Base-by-base conservation (phyloP, 108 stramenopile genomes). In the Epithemia pelagica region DNA sequence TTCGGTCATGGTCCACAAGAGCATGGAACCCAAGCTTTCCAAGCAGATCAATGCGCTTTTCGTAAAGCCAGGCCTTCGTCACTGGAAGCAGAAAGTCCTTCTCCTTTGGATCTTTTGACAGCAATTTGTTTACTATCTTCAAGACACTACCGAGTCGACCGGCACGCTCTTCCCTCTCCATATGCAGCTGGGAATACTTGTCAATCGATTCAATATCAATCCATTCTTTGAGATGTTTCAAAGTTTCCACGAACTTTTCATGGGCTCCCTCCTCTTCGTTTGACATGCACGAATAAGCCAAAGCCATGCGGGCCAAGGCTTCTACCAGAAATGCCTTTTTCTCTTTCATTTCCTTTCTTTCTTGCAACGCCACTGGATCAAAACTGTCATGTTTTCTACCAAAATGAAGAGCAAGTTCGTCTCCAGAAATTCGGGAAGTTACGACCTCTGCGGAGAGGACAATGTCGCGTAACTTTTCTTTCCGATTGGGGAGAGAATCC, bases 301-400 rank as follows among this genome's bases (percentile, higher is more conserved):
- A 30, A 8, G 76, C 68, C 52, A 74, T 77, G 8, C 80, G 65
- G 15, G 68, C 73, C 37, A 77, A 52, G 2, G 74, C 80, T 46
- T 83, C 82, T 20, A 71, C 32, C 51, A 83, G 59, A 25, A 60
- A 28, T 8, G 18, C 28, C 58, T 80, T 83, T 62, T 69, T 74
- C 64, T 74, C 70, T 28, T 80, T 74, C 74, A 78, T 72, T 37
- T 83, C 82, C 37, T 83, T 80, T 32, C 68, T 62, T 32, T 72
- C 55, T 66, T 80, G 58, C 10, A 61, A 67, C 52, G 30, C 28
- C 24, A 32, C 30, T 25, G 69, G 64, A 37, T 51, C 19, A 28
- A 20, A n/a, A 23, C 70, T 71, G 58, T 81, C 80, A 20, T 32
- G 21, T 28, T 70, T 72, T 30, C 46, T 68, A 1, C 80, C 80